A percentile compares a stretch with the other conserved stretches of the same genome.
phyloP scores from a whole-genome alignment of 164 flowering plant species.

The Sedum album region DNA sequence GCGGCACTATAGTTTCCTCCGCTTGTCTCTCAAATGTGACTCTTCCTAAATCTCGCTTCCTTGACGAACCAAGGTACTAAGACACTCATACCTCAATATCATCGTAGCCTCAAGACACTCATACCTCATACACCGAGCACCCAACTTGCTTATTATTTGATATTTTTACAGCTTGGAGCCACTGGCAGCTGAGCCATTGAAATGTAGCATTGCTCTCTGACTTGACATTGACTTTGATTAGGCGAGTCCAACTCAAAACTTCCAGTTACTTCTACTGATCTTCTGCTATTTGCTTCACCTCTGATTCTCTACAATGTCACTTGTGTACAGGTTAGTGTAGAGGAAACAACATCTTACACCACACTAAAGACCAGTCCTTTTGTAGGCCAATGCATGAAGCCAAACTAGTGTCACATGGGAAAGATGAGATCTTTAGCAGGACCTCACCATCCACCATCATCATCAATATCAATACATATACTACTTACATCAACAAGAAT shows the following conservation, averaged over 20 bases:
- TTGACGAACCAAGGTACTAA: constrained; percentile 9
- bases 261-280: background rate
- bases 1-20: background rate
- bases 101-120: background rate
- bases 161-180: constrained; percentile 18
- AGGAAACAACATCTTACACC: constrained; percentile 13
- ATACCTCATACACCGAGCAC: background rate
- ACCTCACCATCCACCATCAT: constrained; percentile 9
- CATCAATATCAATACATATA: constrained; percentile 16
- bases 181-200: constrained; percentile 33
- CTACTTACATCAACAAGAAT: constrained; percentile 19
- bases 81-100: background rate
- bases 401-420: constrained; percentile 11
- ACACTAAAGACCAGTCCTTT: constrained; percentile 16
- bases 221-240: constrained; percentile 14
- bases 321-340: constrained; percentile 20
- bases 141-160: too few relatives aligned
- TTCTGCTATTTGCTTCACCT: too few relatives aligned
- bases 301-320: background rate
- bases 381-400: constrained; percentile 27
- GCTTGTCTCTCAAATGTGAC: background rate
- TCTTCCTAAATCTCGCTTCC: constrained; percentile 8
- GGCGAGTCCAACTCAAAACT: constrained; percentile 10
- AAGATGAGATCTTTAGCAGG: constrained; percentile 22
- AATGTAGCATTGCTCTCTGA: constrained; percentile 19